Base-by-base conservation (phyloP, 2,329 filamentous ascomycete species). In the Clarireedia sp. region DNA sequence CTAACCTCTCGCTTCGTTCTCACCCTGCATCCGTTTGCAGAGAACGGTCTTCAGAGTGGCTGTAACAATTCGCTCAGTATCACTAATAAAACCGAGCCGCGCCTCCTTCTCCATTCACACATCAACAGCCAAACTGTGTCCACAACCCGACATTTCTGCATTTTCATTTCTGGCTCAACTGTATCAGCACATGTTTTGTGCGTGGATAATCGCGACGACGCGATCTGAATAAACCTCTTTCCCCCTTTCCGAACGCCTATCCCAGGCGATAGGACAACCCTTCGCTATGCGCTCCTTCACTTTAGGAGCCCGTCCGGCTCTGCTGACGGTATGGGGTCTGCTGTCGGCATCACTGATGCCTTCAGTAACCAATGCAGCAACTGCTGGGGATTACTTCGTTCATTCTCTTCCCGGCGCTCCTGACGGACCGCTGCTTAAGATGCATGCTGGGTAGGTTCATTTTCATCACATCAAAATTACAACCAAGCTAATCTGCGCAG, bases 381-480 rank as follows among this genome's bases (percentile, higher is more conserved):
- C 79, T 2, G 86, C 89, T 47, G 89, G 86, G 33, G 91, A 99
- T 71, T 99, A 96, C 72, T 97, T 86, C 73, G 87, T 99, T 53
- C 84, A 83, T 65, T 82, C 85, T 8, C 78, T 99, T 19, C 94
- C 94, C 5, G 94, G 95, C 33, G 83, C 88, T 54, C 92, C 95
- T 9, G 77, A 83, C 63, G 86, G 82, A 19, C 85, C 89, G 38
- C 73, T 90, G 59, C 60, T 96, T 67, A 96, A 96, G 78, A 97
- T 97, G 92, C 94, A 97, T 78, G 92, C 94, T 75, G 94, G 94
- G 90, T 96, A 76, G 76, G 86, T 73, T 53, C 48, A 50, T 45
- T 24, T 51, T 51, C 50, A 57, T 24, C 37, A 21, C 29, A 21
- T 41, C 9, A 36, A 3, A 40, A 9, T 37, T 23, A 16, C 37